Conservation (phyloP, 208 protist species). For the Zelonia costaricensis region DNA sequence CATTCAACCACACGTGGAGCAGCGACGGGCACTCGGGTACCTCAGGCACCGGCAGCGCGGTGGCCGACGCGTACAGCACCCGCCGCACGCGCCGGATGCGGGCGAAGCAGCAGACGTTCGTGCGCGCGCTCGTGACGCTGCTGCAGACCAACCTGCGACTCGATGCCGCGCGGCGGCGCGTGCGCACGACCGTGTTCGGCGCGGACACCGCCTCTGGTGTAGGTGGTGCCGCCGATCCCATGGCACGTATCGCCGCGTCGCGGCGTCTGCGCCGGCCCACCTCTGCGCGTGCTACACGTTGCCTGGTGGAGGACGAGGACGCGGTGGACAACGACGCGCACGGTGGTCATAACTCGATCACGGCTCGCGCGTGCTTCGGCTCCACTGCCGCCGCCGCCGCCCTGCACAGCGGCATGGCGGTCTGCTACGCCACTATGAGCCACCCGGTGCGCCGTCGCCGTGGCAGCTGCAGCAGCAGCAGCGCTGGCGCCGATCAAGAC, state of each 20-base stretch:
- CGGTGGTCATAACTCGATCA: no score
- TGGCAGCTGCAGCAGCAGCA: conserved; percentile 1
- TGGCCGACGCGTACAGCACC: neutral
- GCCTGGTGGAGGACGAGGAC: neutral
- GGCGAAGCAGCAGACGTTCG: conserved; percentile 8
- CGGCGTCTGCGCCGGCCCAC: no score
- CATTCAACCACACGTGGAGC: conserved; percentile 22
- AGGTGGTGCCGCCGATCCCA: no score
- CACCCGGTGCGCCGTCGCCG: neutral
- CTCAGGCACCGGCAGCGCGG: neutral
- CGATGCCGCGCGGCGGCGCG: conserved; percentile 13
- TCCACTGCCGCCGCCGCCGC: conserved; percentile 18
- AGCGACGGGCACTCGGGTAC: conserved; percentile 1
- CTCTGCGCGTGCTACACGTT: no score
- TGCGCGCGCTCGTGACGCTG: conserved; percentile 20
- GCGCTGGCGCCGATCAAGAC: neutral
- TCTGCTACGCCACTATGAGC: conserved; percentile 29
- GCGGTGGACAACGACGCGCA: neutral
- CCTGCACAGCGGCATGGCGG: conserved; percentile 24
- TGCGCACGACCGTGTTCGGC: conserved; percentile 28
- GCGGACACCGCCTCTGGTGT: no score
- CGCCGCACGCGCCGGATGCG: conserved; percentile 5
- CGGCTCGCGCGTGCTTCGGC: conserved; percentile 27
- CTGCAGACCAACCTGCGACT: conserved; percentile 13
- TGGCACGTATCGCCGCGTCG: no score